phyloP scores from a whole-genome alignment of 495 filamentous ascomycete species.

The Aspergillus homomorphus region DNA sequence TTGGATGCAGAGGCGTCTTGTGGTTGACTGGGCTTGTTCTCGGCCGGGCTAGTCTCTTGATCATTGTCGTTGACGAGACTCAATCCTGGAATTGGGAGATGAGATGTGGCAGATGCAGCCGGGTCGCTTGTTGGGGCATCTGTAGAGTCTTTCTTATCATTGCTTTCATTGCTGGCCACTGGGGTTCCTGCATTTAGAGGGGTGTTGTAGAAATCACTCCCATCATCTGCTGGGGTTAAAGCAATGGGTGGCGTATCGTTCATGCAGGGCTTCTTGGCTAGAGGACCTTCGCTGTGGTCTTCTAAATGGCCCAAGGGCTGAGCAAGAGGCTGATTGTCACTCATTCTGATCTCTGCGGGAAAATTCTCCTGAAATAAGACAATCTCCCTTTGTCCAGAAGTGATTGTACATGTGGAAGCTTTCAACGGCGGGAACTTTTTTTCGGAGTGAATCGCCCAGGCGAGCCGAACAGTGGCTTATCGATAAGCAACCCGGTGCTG shows the following conservation, averaged over 20 bases:
- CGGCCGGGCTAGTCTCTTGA: constrained; percentile 16
- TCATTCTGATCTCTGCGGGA: constrained; percentile 34
- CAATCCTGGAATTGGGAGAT: constrained; percentile 39
- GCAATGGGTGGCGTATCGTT: constrained; percentile 37
- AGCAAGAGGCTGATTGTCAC: constrained; percentile 42
- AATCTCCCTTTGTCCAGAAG: too few relatives aligned
- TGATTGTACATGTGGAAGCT: neutral
- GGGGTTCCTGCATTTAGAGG: constrained; percentile 31
- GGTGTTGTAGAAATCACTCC: constrained; percentile 45
- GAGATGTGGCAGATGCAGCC: constrained; percentile 14
- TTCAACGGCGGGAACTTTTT: constrained; percentile 11
- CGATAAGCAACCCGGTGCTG: constrained; percentile 19
- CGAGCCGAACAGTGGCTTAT: constrained; percentile 21
- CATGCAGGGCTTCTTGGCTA: constrained; percentile 23
- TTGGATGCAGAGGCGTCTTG: constrained; percentile 2
- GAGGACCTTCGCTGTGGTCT: constrained; percentile 21
- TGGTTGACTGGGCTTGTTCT: constrained; percentile 17
- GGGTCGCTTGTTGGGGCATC: constrained; percentile 9
- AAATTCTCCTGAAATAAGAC: constrained; percentile 21
- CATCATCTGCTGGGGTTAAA: constrained; percentile 35
- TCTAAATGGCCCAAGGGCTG: constrained; percentile 20
- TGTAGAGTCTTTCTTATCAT: constrained; percentile 5
- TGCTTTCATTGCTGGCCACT: constrained; percentile 3
- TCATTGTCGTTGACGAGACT: constrained; percentile 33
- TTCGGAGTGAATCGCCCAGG: constrained; percentile 1